Conservation (phyloP, 805 yeast species). For the Yarrowia sp. region DNA sequence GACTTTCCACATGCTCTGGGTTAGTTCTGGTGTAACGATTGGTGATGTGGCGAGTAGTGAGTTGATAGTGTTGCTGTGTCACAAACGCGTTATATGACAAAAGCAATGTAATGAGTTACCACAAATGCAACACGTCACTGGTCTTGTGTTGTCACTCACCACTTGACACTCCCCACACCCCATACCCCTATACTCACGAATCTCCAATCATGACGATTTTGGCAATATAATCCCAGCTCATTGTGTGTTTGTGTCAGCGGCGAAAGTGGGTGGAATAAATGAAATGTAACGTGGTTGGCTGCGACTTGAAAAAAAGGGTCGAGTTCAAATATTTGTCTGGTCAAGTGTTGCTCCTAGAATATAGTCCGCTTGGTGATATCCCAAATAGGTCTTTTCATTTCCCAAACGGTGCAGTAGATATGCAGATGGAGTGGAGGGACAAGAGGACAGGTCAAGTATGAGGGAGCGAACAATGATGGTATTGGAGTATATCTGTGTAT, state of each 20-base stretch:
- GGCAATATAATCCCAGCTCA: slow-evolving; percentile 23
- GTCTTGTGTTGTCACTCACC: too few relatives aligned
- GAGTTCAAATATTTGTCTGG: background rate
- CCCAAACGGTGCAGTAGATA: slow-evolving; percentile 7
- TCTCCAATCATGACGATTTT: slow-evolving; percentile 39
- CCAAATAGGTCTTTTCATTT: slow-evolving; percentile 12
- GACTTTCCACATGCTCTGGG: slow-evolving; percentile 40
- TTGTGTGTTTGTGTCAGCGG: background rate
- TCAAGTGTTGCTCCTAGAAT: background rate
- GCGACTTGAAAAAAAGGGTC: too few relatives aligned
- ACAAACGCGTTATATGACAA: too few relatives aligned
- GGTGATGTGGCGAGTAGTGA: background rate
- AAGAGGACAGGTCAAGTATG: background rate
- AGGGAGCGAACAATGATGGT: too few relatives aligned
- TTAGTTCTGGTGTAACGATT: background rate
- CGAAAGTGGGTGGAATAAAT: background rate
- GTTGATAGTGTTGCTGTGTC: too few relatives aligned
- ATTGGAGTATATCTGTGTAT: too few relatives aligned
- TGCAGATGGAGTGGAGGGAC: background rate
- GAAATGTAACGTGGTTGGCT: too few relatives aligned
- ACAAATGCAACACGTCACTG: too few relatives aligned
- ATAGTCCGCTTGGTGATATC: background rate
- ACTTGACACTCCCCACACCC: too few relatives aligned
- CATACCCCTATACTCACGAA: slow-evolving; percentile 33
- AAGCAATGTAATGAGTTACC: too few relatives aligned